Base-by-base conservation (phyloP, 768 basidiomycete species). In the Tricholoma bakamatsutake region DNA sequence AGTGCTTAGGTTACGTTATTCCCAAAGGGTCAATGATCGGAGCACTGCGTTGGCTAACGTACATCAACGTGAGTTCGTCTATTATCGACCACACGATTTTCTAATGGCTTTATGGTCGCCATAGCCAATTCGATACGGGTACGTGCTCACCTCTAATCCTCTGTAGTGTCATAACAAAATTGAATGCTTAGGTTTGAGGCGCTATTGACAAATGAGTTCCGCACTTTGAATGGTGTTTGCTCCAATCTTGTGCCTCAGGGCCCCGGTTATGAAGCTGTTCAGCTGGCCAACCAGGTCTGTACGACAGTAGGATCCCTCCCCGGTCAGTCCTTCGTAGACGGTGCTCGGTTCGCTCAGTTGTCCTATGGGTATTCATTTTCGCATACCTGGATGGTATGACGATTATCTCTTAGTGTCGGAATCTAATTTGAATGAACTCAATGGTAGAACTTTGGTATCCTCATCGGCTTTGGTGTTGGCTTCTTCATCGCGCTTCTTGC, bases 151-250 rank as follows among this genome's bases (percentile, higher is more conserved):
- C 80, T 80, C 74, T 52, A 52, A 86, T 48, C 75, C 71, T 1
- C 90, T 17, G 2, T 39, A 12, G 13, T 28, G 13, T 31, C 12
- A 35, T 48, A 27, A 35, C 50, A 0, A 15, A 7, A 18, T 24
- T 35, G 13, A 51, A 65, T 65, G 66, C 91, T 7, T 63, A 85
- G 81, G 0, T 93, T 94, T 64, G 88, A 92, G 58, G 76, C 80
- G 0, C 67, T 93, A 33, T 75, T 95, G 68, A 75, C 82, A 18
- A 95, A 93, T 71, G 91, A 96, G 68, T 93, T 94, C 71, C 81
- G 79, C 59, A 85, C 80, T 0, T 69, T 88, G 5, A 66, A 86
- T 17, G 89, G 84, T 40, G 62, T 67, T 13, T 87, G 86, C 64
- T 71, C 84, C 27, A 69, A 71, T 31, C 71, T 88, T 12, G 80